Percentiles rank a stretch among this genome's conserved stretches.
phyloP scores from a whole-genome alignment of 805 yeast genomes.

The Yarrowia sp. region DNA sequence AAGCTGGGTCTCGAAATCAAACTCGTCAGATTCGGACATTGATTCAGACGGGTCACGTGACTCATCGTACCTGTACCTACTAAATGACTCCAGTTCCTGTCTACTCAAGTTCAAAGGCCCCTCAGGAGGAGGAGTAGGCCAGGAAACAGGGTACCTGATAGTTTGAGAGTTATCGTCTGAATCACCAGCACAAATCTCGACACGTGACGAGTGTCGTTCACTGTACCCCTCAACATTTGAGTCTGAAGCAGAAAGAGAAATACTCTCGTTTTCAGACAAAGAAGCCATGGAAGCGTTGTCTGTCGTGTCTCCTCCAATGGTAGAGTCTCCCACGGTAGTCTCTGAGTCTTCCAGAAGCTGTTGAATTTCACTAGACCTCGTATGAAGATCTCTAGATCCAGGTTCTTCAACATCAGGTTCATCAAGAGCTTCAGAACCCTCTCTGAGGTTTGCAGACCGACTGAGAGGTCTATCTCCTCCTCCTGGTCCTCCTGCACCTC shows the following conservation, averaged over 20 bases:
- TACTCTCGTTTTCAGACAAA: neutral
- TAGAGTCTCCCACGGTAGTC: neutral
- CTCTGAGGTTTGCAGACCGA: too few species aligned
- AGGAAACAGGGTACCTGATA: neutral
- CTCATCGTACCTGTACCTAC: constrained; percentile 2
- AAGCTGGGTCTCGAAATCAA: neutral
- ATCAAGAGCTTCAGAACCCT: neutral
- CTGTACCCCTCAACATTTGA: constrained; percentile 19
- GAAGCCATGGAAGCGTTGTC: neutral
- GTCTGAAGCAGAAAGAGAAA: constrained; percentile 9
- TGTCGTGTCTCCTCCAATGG: neutral
- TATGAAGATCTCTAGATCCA: neutral
- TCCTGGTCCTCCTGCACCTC: neutral
- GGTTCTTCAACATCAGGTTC: neutral
- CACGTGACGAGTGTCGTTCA: neutral
- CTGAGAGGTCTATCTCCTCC: neutral
- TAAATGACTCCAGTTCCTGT: constrained; percentile 4
- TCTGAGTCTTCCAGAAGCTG: constrained; percentile 17
- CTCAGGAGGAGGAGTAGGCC: constrained; percentile 34
- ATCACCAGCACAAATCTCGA: constrained; percentile 1
- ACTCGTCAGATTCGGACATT: constrained; percentile 6
- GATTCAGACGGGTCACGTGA: neutral
- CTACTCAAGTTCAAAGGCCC: neutral
- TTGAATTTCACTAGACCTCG: constrained; percentile 8
- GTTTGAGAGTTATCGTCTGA: constrained; percentile 22